Conservation (phyloP, 352 stramenopile genomes). For the Phytophthora europaea region DNA sequence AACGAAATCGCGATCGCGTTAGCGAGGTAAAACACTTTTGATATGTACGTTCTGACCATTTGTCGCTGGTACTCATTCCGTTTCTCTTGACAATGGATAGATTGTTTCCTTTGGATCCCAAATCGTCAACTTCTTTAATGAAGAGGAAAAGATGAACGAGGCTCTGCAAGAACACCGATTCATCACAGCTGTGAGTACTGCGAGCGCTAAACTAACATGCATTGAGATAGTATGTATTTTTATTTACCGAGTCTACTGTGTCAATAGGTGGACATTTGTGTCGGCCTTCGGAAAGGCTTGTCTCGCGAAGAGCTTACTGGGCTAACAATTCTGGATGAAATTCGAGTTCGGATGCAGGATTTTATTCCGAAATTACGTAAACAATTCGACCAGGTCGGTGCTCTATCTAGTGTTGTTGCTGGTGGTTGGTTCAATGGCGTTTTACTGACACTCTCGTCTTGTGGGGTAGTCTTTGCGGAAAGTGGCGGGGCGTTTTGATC, state of each 20-base stretch:
- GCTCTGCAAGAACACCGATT: constrained; percentile 73
- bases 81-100: constrained; percentile 15
- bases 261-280: constrained; percentile 78
- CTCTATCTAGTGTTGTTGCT: not conserved
- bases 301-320: constrained; percentile 52
- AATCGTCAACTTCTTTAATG: constrained; percentile 83
- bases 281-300: constrained; percentile 64
- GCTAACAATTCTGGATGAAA: constrained; percentile 68
- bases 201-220: not conserved
- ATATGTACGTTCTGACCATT: not conserved
- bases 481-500: constrained; percentile 76
- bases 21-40: constrained; percentile 52
- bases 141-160: constrained; percentile 82
- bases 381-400: constrained; percentile 79
- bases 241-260: not conserved
- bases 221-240: not conserved
- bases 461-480: constrained; percentile 72
- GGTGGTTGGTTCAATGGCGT: not conserved
- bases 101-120: constrained; percentile 46
- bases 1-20: constrained; percentile 83
- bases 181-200: constrained; percentile 64
- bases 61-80: constrained; percentile 3
- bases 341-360: constrained; percentile 71
- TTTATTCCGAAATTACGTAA: constrained; percentile 77
- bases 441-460: not conserved